phyloP scores from a whole-genome alignment of 352 stramenopile genomes.

The Blastocystis sp. region DNA sequence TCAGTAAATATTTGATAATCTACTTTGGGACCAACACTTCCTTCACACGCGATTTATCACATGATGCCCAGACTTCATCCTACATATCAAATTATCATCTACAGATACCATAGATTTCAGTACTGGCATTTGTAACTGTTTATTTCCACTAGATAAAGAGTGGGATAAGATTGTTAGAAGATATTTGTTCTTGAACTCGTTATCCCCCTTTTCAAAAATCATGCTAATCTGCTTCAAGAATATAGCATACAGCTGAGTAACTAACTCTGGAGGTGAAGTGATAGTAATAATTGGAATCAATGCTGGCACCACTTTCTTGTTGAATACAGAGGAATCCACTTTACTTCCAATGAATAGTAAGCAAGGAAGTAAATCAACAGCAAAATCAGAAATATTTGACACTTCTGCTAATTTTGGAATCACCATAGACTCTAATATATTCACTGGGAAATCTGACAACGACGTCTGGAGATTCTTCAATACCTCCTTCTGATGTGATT shows the following conservation, averaged over 20 bases:
- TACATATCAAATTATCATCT: background rate
- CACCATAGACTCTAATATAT: conserved; percentile 50
- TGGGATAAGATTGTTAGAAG: conserved; percentile 6
- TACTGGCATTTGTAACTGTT: background rate
- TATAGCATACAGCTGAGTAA: conserved; percentile 4
- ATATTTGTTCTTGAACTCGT: conserved; percentile 18
- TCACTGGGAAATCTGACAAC: conserved; percentile 18
- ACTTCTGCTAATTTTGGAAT: conserved; percentile 43
- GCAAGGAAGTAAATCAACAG: conserved; percentile 33
- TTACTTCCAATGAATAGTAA: conserved; percentile 26
- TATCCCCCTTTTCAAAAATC: conserved; percentile 53
- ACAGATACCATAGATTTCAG: background rate
- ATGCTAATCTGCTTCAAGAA: conserved; percentile 1
- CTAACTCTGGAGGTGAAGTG: conserved; percentile 23
- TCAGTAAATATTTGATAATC: background rate
- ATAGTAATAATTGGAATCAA: conserved; percentile 29
- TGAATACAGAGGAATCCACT: conserved; percentile 5
- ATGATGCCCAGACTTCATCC: background rate
- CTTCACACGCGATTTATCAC: conserved; percentile 40
- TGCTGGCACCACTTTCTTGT: background rate
- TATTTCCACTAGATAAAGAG: background rate
- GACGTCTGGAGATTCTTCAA: conserved; percentile 35
- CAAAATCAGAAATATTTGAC: conserved; percentile 41
- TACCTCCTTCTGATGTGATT: conserved; percentile 59
- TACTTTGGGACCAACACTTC: conserved; percentile 20